Percentiles rank a stretch among this genome's conserved stretches.
These are phyloP conservation scores for Leptodontidium sp. DNA, from an alignment of 2,329 filamentous ascomycete genomes.

Conservation along the genomic window DNA sequence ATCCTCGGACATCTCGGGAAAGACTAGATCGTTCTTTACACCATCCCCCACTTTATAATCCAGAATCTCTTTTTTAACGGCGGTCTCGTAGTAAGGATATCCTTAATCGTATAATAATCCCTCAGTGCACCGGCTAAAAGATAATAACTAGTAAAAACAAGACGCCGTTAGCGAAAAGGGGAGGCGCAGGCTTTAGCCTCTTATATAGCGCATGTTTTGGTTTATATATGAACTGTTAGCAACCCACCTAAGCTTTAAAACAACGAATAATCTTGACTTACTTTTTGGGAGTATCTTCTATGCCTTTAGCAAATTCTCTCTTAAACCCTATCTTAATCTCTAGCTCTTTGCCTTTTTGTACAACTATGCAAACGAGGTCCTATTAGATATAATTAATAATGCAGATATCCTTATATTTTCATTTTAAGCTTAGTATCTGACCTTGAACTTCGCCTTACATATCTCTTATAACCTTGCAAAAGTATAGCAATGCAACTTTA, in stretches of 20 bases:
- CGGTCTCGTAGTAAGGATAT: constrained; percentile 27
- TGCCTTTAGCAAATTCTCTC: constrained; percentile 34
- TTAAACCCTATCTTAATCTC: constrained; percentile 36
- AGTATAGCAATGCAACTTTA: constrained; percentile 36
- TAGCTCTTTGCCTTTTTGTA: constrained; percentile 33
- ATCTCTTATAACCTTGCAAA: constrained; percentile 34
- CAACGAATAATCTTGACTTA: constrained; percentile 29
- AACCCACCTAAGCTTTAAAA: constrained; percentile 24
- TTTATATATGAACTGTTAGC: constrained; percentile 28
- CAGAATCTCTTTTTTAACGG: constrained; percentile 24
- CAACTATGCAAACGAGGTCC: constrained; percentile 34
- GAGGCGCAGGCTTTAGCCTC: constrained; percentile 25
- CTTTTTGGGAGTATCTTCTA: constrained; percentile 32
- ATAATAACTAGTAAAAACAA: constrained; percentile 33
- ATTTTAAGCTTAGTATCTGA: constrained; percentile 32
- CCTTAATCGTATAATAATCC: constrained; percentile 27
- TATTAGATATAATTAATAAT: constrained; percentile 30
- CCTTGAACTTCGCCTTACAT: constrained; percentile 33
- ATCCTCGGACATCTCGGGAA: constrained; percentile 28
- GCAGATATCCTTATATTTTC: constrained; percentile 21
- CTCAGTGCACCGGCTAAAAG: constrained; percentile 26
- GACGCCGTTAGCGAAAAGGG: constrained; percentile 28
- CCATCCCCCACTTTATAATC: constrained; percentile 26
- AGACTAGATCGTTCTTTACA: constrained; percentile 24
- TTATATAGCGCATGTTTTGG: constrained; percentile 34